Base-by-base conservation (phyloP, 2,329 filamentous ascomycete species). In the Diaporthe sp. region DNA sequence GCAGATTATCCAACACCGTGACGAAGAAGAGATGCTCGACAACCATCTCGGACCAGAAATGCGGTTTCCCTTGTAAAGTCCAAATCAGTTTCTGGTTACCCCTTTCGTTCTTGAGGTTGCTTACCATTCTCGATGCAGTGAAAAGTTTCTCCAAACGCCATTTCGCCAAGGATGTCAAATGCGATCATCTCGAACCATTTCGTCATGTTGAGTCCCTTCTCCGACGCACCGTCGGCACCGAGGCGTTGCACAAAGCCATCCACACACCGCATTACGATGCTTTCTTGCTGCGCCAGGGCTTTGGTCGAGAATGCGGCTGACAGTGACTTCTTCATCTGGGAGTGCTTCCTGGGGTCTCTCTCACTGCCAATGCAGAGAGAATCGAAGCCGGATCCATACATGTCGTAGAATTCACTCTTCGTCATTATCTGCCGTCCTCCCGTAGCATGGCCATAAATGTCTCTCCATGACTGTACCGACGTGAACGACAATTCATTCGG, bases 101-200 rank as follows among this genome's bases (percentile, higher is more conserved):
- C 4, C 9, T 28, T 4, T 12, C 12, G 37, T 22, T 4, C 15
- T 9, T 4, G 22, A 4, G 22, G 1, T 13, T 22, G 39, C 13
- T 25, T 55, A 81, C 81, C 81, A 55, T 74, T 76, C 49, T 81
- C 76, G 15, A 84, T 67, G 71, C 79, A 80, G 15, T 80, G 78
- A 76, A 85, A 86, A 1, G 82, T 81, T 70, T 86, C 82, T 6
- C 85, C 86, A 77, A 87, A 87, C 0, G 85, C 83, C 67, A 87
- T 81, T 74, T 87, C 85, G 22, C 85, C 85, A 28, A 85, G 79
- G 44, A 84, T 81, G 76, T 84, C 84, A 77, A 85, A 84, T 2
- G 83, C 78, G 2, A 81, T 72, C 79, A 82, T 83, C 62, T 83
- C 82, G 73, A 76, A 82, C 82, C 83, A 84, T 72, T 82, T 79